phyloP scores from a whole-genome alignment of 768 basidiomycete species.

The Psilocybe sp. region DNA sequence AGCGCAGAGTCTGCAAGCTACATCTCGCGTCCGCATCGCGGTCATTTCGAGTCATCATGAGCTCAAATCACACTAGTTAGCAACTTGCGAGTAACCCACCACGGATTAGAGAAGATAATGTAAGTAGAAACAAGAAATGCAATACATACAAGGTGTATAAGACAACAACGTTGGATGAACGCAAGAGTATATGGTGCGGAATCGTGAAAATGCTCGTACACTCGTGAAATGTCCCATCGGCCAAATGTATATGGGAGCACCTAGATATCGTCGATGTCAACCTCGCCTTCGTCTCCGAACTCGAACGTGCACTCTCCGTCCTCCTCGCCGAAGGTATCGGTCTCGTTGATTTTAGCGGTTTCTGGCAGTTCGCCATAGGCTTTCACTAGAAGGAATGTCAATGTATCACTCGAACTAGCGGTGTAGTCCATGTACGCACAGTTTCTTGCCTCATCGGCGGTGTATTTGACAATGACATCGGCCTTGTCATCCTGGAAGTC shows the following conservation, averaged over 20 bases:
- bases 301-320: constrained; percentile 89
- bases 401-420: not conserved
- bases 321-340: constrained; percentile 88
- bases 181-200: constrained; percentile 5
- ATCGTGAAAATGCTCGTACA: constrained; percentile 16
- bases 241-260: constrained; percentile 12
- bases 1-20: too few relatives aligned
- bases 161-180: constrained; percentile 15
- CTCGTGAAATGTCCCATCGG: constrained; percentile 9
- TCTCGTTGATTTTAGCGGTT: constrained; percentile 96
- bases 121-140: constrained; percentile 1
- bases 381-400: constrained; percentile 59
- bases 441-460: constrained; percentile 90
- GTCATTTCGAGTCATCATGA: too few relatives aligned
- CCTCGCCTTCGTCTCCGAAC: constrained; percentile 84
- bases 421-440: constrained; percentile 35
- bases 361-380: constrained; percentile 97
- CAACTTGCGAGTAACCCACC: not conserved
- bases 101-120: constrained; percentile 5
- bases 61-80: too few relatives aligned
- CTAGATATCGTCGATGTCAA: constrained; percentile 90
- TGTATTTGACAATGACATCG: constrained; percentile 99
- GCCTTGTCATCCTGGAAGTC: constrained; percentile 99
- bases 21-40: too few relatives aligned
- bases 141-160: constrained; percentile 10